phyloP scores from a whole-genome alignment of 352 stramenopile species.

The Thraustochytrium sp. region DNA sequence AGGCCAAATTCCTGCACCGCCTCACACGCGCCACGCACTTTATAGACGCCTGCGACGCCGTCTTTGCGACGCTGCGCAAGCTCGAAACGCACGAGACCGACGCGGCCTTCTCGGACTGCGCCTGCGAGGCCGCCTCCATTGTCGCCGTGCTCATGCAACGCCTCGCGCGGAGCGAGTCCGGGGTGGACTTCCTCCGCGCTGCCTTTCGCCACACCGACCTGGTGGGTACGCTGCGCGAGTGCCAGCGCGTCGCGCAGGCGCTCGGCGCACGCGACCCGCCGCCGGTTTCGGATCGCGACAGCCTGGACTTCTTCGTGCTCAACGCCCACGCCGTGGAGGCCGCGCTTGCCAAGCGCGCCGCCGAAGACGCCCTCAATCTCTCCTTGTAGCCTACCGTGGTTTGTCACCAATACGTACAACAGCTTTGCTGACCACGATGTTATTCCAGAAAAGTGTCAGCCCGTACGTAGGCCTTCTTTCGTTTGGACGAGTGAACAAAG shows the following conservation, averaged over 20 bases:
- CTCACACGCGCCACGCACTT: neutral
- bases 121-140: neutral
- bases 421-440: neutral
- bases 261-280: neutral
- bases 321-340: neutral
- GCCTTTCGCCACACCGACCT: neutral
- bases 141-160: neutral
- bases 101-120: neutral
- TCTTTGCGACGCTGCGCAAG: neutral
- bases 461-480: no score
- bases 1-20: neutral
- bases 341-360: neutral
- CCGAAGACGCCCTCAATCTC: neutral
- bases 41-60: neutral
- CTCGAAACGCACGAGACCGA: neutral
- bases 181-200: neutral
- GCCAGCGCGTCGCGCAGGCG: neutral
- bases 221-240: neutral
- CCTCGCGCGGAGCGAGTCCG: neutral
- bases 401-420: no score
- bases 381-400: neutral
- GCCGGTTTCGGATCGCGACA: neutral
- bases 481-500: neutral
- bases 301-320: constrained; percentile 2
- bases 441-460: no score